These are phyloP conservation scores for Gynostemma pentaphyllum DNA, from an alignment of 306 rosid genomes.

Conservation along the genomic window DNA sequence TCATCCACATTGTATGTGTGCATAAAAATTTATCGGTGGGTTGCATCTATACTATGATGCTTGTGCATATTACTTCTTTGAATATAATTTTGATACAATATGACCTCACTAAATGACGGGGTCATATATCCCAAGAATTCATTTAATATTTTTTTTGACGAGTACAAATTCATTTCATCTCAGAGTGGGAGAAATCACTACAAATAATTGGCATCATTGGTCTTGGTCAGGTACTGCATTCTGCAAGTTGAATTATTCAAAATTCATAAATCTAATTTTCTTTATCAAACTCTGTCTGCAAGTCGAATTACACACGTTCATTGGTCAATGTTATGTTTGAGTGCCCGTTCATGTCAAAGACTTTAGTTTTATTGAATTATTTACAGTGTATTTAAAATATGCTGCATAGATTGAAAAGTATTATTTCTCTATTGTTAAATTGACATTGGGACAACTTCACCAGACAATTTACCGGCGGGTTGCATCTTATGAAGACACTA, in stretches of 20 bases:
- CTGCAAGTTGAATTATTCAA: conserved; percentile 1
- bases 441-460: conserved; percentile 11
- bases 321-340: too few relatives aligned
- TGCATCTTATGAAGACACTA: conserved; percentile 49
- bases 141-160: conserved; percentile 18
- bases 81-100: neutral
- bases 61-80: neutral
- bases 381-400: neutral
- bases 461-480: conserved; percentile 61
- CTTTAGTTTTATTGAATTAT: too few relatives aligned
- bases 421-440: conserved; percentile 2
- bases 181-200: conserved; percentile 93
- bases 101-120: neutral
- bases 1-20: neutral
- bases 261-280: neutral
- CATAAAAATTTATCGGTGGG: neutral
- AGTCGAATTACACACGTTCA: neutral
- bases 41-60: neutral
- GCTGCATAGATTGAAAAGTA: conserved; percentile 9
- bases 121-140: neutral
- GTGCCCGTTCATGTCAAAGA: too few relatives aligned
- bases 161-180: conserved; percentile 12
- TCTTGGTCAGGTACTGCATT: conserved; percentile 50
- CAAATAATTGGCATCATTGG: conserved; percentile 68
- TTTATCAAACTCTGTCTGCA: too few relatives aligned